Evolutionary conservation across 768 basidiomycete species (phyloP).

Genomic region (Russula abietina): DNA sequence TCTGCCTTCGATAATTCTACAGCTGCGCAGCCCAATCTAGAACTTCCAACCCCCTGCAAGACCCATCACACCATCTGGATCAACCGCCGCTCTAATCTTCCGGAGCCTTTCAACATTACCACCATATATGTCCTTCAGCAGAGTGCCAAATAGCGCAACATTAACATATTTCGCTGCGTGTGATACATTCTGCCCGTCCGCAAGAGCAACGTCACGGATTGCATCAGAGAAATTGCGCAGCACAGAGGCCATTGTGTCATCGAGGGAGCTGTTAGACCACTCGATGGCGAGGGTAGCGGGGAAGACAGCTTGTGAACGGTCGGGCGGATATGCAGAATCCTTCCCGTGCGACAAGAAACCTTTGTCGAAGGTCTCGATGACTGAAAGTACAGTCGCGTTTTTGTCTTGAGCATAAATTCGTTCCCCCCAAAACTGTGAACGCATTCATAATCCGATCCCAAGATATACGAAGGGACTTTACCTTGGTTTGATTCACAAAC

Average conservation of each 20-base stretch:
- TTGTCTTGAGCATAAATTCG: background rate
- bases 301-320: constrained; percentile 11
- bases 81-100: background rate
- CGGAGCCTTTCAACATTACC: background rate
- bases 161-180: background rate
- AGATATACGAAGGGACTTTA: background rate
- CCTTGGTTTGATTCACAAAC: constrained; percentile 3
- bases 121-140: background rate
- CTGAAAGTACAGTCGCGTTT: background rate
- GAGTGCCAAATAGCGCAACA: background rate
- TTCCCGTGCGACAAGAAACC: constrained; percentile 6
- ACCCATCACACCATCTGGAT: constrained; percentile 26
- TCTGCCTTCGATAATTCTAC: background rate
- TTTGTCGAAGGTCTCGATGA: background rate
- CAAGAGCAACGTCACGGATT: background rate
- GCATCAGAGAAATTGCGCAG: constrained; percentile 23
- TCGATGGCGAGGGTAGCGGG: background rate
- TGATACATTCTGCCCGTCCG: constrained; percentile 24
- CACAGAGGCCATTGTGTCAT: constrained; percentile 39
- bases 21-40: background rate
- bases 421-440: constrained; percentile 1
- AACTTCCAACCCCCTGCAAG: constrained; percentile 27
- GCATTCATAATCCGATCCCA: background rate
- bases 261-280: constrained; percentile 28
- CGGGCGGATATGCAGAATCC: constrained; percentile 15